phyloP scores from a whole-genome alignment of 306 rosid species.

The apple (Malus domestica) region DNA sequence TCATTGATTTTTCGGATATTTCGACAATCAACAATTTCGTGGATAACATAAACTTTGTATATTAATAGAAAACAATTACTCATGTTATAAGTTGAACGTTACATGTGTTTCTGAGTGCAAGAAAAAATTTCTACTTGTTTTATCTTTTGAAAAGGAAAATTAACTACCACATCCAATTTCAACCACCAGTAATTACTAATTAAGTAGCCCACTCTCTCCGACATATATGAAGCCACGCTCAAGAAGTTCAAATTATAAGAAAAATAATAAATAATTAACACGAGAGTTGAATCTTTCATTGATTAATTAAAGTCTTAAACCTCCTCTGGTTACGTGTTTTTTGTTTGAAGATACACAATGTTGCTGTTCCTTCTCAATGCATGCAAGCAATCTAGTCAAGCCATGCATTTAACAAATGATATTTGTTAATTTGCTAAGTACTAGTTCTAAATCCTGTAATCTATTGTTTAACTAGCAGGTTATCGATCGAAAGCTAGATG shows the following conservation, averaged over 20 bases:
- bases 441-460: not conserved
- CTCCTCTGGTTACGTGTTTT: not conserved
- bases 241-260: too few relatives aligned
- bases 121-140: not conserved
- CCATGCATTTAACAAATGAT: not conserved
- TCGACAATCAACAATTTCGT: too few relatives aligned
- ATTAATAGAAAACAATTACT: not conserved
- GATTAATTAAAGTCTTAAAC: too few relatives aligned
- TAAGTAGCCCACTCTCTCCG: not conserved
- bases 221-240: not conserved
- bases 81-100: too few relatives aligned
- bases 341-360: not conserved
- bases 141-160: not conserved
- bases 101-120: not conserved
- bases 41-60: too few relatives aligned
- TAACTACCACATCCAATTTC: not conserved
- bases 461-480: not conserved
- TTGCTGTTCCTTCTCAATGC: not conserved
- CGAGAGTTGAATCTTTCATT: too few relatives aligned
- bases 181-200: not conserved
- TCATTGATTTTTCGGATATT: too few relatives aligned
- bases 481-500: not conserved
- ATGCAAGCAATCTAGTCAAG: not conserved
- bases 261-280: too few relatives aligned
- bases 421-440: not conserved